Evolutionary conservation across 2,329 filamentous ascomycete species (phyloP), one percentile per base, ranked within the genome.

Genomic region (Fusarium scirpi): DNA sequence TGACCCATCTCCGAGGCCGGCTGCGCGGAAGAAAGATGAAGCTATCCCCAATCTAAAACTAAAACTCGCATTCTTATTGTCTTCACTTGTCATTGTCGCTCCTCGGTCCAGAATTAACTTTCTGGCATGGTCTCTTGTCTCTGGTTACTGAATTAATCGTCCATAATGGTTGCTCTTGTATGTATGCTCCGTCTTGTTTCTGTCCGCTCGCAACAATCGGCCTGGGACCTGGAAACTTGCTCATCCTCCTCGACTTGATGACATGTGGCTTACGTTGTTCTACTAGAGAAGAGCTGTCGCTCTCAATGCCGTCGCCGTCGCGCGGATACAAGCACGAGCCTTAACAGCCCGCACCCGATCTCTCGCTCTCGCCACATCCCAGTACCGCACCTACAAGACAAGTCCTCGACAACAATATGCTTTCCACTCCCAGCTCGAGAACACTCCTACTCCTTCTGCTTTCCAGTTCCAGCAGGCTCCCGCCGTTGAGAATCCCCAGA

Each of bases 361-460:
- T n/a, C 52, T 71, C 34, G 57, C 52, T 15, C 13, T 53, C n/a
- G 49, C 58, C 29, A 47, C 56, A 40, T 65, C 69, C 13, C 64
- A 67, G 29, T 53, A 58, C 44, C 64, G 70, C 40, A 20, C 70
- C 25, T 67, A 73, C 41, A 58, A 49, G 2, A 38, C 58, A 55
- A 67, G 24, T 59, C 46, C 57, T 18, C 68, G 40, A 44, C 46
- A 53, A 29, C 64, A 53, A 22, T 53, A 74, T 5, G 67, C 62
- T 18, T 92, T 92, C 75, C 88, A 89, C 62, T 86, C 90, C 4
- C 87, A 92, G 77, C 83, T 88, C 59, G 86, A 91, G 63, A 86
- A 86, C 68, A 80, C 86, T 4, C 63, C 75, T 32, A 76, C 81
- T 7, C 83, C 88, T 6, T 82, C 86, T 47, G 84, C 86, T 41